A percentile compares a stretch with the other conserved stretches of the same genome.
These are phyloP conservation scores for Ophiostoma fasciatum DNA, from an alignment of 2,329 filamentous ascomycete genomes.

Conservation along the genomic window DNA sequence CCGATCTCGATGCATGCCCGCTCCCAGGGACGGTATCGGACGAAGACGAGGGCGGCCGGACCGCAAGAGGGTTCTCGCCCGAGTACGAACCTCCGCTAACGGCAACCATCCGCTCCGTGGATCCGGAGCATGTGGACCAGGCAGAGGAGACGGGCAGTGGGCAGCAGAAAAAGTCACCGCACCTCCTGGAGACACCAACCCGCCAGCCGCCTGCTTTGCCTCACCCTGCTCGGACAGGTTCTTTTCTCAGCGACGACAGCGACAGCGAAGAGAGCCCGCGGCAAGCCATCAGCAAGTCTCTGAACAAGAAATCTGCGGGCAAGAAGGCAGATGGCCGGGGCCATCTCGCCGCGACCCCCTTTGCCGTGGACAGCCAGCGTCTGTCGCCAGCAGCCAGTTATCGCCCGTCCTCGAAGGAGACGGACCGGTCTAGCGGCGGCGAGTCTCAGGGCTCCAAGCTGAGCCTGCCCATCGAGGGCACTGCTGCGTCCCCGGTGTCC, in stretches of 20 bases:
- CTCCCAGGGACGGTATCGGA: constrained; percentile 2
- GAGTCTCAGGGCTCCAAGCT: constrained; percentile 20
- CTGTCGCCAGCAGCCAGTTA: constrained; percentile 1
- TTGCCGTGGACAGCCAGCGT: constrained; percentile 1
- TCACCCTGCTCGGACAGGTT: constrained; percentile 24
- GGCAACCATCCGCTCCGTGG: constrained; percentile 54
- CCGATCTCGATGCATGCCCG: not conserved
- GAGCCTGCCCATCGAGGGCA: constrained; percentile 27
- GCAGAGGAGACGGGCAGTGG: constrained; percentile 9
- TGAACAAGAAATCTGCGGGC: constrained; percentile 2
- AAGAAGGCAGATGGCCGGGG: not conserved
- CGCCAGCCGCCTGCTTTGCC: constrained; percentile 20
- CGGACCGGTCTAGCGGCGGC: constrained; percentile 14
- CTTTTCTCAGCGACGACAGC: constrained; percentile 38
- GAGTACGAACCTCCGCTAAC: constrained; percentile 57
- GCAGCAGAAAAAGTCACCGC: too few relatives aligned
- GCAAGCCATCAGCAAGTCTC: constrained; percentile 7
- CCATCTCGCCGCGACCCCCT: constrained; percentile 10
- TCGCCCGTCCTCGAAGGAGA: constrained; percentile 2
- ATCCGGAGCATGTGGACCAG: constrained; percentile 21
- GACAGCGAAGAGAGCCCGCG: constrained; percentile 29
- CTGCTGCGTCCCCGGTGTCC: constrained; percentile 20
- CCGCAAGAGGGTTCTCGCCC: constrained; percentile 52
- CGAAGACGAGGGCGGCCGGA: constrained; percentile 19
- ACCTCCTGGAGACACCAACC: constrained; percentile 21